Conservation (phyloP, 371 early-diverging fungal species). For the Apophysomyces trapeziformis region DNA sequence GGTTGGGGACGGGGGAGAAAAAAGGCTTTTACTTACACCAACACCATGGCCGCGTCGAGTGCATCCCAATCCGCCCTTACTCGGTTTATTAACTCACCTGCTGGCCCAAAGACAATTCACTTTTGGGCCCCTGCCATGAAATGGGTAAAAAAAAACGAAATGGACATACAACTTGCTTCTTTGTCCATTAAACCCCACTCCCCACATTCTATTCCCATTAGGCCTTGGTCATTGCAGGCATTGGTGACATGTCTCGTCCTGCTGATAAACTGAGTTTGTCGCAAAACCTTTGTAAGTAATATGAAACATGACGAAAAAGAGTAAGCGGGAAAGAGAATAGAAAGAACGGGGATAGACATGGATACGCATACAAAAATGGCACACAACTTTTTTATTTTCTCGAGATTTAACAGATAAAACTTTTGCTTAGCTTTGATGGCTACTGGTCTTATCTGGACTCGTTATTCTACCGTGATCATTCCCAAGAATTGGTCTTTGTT, state of each 20-base stretch:
- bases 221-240: conserved; percentile 76
- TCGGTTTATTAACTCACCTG: conserved; percentile 81
- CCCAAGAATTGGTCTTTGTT: conserved; percentile 91
- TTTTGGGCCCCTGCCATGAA: conserved; percentile 58
- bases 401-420: not conserved
- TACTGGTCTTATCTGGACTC: conserved; percentile 96
- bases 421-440: conserved; percentile 77
- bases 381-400: no score
- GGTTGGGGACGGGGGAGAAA: no score
- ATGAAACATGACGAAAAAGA: not conserved
- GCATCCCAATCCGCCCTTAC: conserved; percentile 60
- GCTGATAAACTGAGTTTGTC: conserved; percentile 88
- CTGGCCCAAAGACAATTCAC: conserved; percentile 64
- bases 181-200: not conserved
- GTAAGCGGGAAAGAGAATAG: no score
- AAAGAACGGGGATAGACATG: no score
- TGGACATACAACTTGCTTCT: not conserved
- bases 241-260: conserved; percentile 90
- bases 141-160: conserved; percentile 33
- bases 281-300: conserved; percentile 71
- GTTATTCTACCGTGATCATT: conserved; percentile 92
- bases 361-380: no score
- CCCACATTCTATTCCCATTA: conserved; percentile 10
- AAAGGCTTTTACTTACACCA: conserved; percentile 13
- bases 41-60: conserved; percentile 55